Base-by-base conservation (phyloP, 495 filamentous ascomycete genomes). In the Podospora pseudocomata region DNA sequence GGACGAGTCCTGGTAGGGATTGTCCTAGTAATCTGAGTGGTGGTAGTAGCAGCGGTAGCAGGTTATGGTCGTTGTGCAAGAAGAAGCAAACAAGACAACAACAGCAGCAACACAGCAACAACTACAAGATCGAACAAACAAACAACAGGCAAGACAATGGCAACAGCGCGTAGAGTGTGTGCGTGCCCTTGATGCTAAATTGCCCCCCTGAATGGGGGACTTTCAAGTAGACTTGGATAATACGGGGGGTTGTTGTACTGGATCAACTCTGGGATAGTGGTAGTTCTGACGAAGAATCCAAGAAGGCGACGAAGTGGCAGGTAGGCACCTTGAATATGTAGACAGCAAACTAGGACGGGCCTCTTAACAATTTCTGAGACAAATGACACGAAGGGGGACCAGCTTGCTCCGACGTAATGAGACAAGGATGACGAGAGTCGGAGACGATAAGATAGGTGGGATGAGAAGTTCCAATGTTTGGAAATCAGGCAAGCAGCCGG, bases 171-270 rank as follows among this genome's bases (percentile, higher is more conserved):
- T 58, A 13, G 55, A 26, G 60, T 58, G 60, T 57, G 28, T 67
- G 60, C 34, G 28, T 67, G 64, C 71, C 69, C 67, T 66, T 61
- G 55, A 18, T 15, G 55, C n/a, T 58, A 58, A 68, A 61, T 71
- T 63, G 23, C 23, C 72, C 74, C 74, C 74, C 74, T 65, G 44
- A 66, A 59, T 58, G 69, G 74, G 72, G 74, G 69, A 70, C 60
- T 71, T 71, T 61, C n/a, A 71, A 67, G 30, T 65, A 19, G 58
- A 6, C 39, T 66, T 57, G 54, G n/a, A 63, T 30, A 49, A 49
- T 49, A 18, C 39, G 39, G 39, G 39, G 32, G 57, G 13, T 57
- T 68, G 68, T 60, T 70, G 63, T 65, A 63, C 65, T 67, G 39
- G 26, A 32, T 67, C 34, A 32, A 63, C n/a, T 63, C 5, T 20